phyloP scores from a whole-genome alignment of 257 asterid species.

The Plectranthus barbatus region DNA sequence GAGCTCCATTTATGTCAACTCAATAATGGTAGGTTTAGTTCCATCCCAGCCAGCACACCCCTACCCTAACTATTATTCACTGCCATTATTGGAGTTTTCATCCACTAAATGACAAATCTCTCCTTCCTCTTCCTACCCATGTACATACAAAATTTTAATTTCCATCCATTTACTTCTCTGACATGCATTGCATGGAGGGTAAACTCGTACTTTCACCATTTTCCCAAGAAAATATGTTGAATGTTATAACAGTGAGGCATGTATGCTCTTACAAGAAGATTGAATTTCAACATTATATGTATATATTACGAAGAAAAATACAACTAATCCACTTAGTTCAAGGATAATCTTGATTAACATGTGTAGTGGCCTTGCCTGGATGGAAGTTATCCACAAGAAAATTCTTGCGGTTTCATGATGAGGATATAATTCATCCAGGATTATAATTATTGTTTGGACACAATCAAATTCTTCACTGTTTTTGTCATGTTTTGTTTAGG shows the following conservation, averaged over 20 bases:
- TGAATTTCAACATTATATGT: too few species aligned
- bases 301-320: too few species aligned
- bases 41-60: constrained; percentile 8
- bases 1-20: constrained; percentile 25
- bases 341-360: too few species aligned
- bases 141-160: constrained; percentile 7
- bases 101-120: constrained; percentile 10
- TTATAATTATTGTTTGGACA: neutral
- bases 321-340: too few species aligned
- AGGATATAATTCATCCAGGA: neutral
- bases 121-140: neutral
- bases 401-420: neutral
- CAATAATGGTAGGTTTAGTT: constrained; percentile 21
- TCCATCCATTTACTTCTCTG: neutral
- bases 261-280: too few species aligned
- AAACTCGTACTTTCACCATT: neutral
- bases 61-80: too few species aligned
- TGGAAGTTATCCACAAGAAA: neutral
- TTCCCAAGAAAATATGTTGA: too few species aligned
- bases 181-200: neutral
- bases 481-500: constrained; percentile 3
- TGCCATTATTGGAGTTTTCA: constrained; percentile 4
- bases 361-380: too few species aligned
- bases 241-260: too few species aligned
- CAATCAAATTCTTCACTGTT: neutral